Evolutionary conservation across 2,329 filamentous ascomycete species (phyloP).

Genomic region (Aspergillus sp.): DNA sequence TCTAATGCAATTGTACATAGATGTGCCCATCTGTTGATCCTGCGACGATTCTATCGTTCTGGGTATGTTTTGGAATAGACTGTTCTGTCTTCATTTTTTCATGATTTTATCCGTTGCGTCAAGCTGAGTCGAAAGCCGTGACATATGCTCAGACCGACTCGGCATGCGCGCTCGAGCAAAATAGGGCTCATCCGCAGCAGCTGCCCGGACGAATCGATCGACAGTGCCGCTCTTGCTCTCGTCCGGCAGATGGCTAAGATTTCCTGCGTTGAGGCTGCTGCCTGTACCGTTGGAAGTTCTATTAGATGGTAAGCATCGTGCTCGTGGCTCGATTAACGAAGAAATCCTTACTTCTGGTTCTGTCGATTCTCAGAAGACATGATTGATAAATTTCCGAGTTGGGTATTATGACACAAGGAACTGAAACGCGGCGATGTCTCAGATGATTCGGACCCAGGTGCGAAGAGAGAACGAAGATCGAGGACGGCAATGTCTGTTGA

Average conservation of each 20-base stretch:
- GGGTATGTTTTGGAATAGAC: constrained; percentile 4
- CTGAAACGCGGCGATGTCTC: background rate
- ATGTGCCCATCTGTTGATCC: background rate
- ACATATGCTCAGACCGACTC: constrained; percentile 30
- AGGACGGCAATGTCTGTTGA: background rate
- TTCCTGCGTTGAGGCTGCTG: constrained; percentile 25
- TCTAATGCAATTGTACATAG: constrained; percentile 13
- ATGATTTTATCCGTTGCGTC: constrained; percentile 30
- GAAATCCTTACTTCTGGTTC: constrained; percentile 15
- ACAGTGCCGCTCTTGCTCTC: constrained; percentile 21
- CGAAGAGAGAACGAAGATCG: background rate
- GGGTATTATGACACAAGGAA: background rate
- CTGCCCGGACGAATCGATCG: constrained; percentile 27
- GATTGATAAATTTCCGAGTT: background rate
- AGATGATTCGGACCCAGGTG: background rate
- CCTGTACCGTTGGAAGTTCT: constrained; percentile 25
- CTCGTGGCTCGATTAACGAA: background rate
- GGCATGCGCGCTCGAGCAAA: constrained; percentile 32
- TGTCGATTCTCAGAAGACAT: constrained; percentile 19
- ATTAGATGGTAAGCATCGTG: constrained; percentile 1
- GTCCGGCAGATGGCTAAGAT: constrained; percentile 28
- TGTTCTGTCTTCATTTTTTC: constrained; percentile 16
- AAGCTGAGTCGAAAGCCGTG: constrained; percentile 31
- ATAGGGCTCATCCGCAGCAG: constrained; percentile 32
- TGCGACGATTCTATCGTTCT: background rate